Evolutionary conservation across 2,329 filamentous ascomycete genomes (phyloP), one percentile per base, ranked within the genome.

Genomic region (Tolypocladium ovalisporum): DNA sequence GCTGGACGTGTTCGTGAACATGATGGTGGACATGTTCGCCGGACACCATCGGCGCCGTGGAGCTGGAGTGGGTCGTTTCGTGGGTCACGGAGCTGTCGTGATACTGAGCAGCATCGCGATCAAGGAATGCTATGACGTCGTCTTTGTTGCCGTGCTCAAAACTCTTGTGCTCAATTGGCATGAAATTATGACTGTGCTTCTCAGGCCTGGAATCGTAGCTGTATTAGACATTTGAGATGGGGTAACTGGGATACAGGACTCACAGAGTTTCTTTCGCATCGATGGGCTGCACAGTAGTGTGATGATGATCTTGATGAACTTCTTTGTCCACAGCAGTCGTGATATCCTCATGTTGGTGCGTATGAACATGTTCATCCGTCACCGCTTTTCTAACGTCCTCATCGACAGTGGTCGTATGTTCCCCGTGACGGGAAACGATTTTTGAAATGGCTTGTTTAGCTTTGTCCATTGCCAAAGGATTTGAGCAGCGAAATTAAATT

Each of bases 231-330:
- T 6, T 37, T 37, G 3, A 37, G 4, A 4, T 37, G 0, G 15
- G 15, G 3, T 17, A 9, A 27, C n/a, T n/a, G 1, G 22, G 4
- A n/a, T 9, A 12, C 3, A 5, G 8, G 2, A 76, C 75, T 65
- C 81, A 81, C 61, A 76, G 71, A 58, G 58, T 63, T 56, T 74
- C 70, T 37, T 65, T 65, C 19, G 61, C 58, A 15, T 62, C 51
- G 29, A 90, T 72, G 0, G 86, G 86, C 71, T 89, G 86, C 1
- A 89, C 73, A 0, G 83, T 84, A 52, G 84, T 87, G 68, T 89
- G 85, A 68, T 88, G 83, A 64, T 89, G 86, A 59, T 89, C 83
- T 67, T 88, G 86, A 66, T 89, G 85, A 4, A 88, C 74, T 64
- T 89, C 86, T 62, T 80, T 81, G 66, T 89, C 84, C 32, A 89